These are phyloP conservation scores for Pseudohyphozyma bogoriensis DNA, from an alignment of 768 basidiomycete species.

Conservation along the genomic window DNA sequence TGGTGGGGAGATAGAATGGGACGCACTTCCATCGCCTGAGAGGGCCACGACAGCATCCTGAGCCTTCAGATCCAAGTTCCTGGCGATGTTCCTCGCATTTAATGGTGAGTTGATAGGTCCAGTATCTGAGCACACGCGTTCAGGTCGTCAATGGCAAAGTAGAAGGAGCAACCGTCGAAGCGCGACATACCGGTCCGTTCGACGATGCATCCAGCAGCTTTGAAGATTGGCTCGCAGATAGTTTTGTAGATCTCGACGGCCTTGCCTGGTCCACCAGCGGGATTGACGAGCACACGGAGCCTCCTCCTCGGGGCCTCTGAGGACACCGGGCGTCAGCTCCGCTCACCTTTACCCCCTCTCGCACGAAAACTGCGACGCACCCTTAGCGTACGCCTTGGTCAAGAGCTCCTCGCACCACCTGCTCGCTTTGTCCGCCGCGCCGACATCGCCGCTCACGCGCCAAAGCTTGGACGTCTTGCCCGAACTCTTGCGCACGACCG, in stretches of 20 bases:
- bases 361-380: background rate
- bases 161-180: conserved; percentile 48
- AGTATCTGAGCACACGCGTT: background rate
- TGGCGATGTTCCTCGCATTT: conserved; percentile 60
- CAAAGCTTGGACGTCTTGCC: background rate
- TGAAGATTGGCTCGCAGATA: conserved; percentile 61
- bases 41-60: conserved; percentile 65
- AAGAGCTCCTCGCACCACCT: background rate
- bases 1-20: no score
- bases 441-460: background rate
- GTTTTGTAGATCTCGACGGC: conserved; percentile 48
- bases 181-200: conserved; percentile 55
- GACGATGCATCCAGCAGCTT: conserved; percentile 56
- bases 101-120: conserved; percentile 54
- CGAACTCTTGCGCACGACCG: background rate
- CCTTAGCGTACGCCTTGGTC: background rate
- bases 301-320: conserved; percentile 36
- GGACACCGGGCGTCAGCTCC: background rate
- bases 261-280: conserved; percentile 71
- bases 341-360: background rate
- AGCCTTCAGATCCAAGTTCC: conserved; percentile 46
- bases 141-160: background rate
- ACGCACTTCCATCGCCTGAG: conserved; percentile 78
- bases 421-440: background rate
- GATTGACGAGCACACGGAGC: conserved; percentile 67